Conservation (phyloP, 73 alveolate species). For the Tetrahymena malaccensis region DNA sequence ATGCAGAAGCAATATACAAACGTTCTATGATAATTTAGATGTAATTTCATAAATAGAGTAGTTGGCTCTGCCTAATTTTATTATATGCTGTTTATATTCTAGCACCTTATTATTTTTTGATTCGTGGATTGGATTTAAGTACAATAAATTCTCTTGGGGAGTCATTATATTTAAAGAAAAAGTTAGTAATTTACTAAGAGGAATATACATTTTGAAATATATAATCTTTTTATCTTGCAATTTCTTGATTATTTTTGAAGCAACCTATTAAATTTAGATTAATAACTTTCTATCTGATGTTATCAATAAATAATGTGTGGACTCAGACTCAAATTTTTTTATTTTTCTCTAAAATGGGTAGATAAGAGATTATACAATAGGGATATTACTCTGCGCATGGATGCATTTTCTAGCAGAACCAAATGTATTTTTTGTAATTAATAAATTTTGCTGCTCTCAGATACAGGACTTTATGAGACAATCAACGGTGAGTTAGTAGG, state of each 20-base stretch:
- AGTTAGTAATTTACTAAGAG: neutral
- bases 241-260: neutral
- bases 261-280: neutral
- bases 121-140: neutral
- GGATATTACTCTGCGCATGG: neutral
- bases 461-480: neutral
- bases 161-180: neutral
- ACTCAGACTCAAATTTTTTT: neutral
- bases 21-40: neutral
- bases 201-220: neutral
- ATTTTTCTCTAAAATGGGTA: neutral
- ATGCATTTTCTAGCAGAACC: neutral
- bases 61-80: neutral
- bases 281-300: neutral
- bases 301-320: neutral
- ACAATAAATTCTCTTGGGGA: neutral
- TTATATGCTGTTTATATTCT: neutral
- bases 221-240: neutral
- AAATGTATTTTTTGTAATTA: neutral
- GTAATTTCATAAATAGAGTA: neutral
- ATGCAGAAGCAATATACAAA: neutral
- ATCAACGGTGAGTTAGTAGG: neutral
- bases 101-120: neutral
- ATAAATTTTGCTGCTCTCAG: neutral
- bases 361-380: neutral